Percentiles rank a stretch among this genome's conserved stretches.
Evolutionary conservation across 2,329 filamentous ascomycete genomes (phyloP).

Genomic region (Fusarium sp.): DNA sequence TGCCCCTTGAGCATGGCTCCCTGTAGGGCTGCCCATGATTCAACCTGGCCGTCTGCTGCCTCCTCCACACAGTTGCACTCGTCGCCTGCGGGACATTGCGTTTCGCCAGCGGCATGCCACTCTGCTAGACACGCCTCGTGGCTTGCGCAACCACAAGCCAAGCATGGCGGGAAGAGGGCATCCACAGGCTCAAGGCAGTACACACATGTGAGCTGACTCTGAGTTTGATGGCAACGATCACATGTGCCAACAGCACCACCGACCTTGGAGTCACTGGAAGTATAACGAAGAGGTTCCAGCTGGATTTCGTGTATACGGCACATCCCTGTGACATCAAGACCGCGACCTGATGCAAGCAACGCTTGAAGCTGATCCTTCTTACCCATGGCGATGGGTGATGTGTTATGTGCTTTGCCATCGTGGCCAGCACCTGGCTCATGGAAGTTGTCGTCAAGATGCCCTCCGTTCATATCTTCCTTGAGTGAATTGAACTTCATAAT

Average conservation of each 20-base stretch:
- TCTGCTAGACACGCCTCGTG: conserved; percentile 70
- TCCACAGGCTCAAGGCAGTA: conserved; percentile 72
- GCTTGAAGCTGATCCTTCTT: conserved; percentile 65
- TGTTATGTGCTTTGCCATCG: conserved; percentile 53
- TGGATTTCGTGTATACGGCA: conserved; percentile 73
- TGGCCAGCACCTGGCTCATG: conserved; percentile 54
- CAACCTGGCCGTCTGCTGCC: conserved; percentile 67
- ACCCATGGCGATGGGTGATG: conserved; percentile 66
- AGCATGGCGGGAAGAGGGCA: conserved; percentile 70
- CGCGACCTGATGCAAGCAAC: conserved; percentile 64
- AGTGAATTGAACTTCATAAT: conserved; percentile 77
- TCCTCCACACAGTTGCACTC: conserved; percentile 72
- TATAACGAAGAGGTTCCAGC: conserved; percentile 67
- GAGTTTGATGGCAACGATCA: conserved; percentile 64
- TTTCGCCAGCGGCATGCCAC: conserved; percentile 69
- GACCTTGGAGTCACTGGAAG: conserved; percentile 52
- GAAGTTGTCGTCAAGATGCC: conserved; percentile 49
- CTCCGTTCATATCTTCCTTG: conserved; percentile 57
- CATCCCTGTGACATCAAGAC: conserved; percentile 72
- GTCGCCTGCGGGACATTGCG: conserved; percentile 70
- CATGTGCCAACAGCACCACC: conserved; percentile 63
- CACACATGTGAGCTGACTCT: conserved; percentile 70
- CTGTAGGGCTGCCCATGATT: conserved; percentile 67
- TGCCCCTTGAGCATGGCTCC: conserved; percentile 53
- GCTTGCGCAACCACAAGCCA: conserved; percentile 71